These are phyloP conservation scores for Nephelium lappaceum DNA, from an alignment of 345 rosid genomes.

Conservation along the genomic window DNA sequence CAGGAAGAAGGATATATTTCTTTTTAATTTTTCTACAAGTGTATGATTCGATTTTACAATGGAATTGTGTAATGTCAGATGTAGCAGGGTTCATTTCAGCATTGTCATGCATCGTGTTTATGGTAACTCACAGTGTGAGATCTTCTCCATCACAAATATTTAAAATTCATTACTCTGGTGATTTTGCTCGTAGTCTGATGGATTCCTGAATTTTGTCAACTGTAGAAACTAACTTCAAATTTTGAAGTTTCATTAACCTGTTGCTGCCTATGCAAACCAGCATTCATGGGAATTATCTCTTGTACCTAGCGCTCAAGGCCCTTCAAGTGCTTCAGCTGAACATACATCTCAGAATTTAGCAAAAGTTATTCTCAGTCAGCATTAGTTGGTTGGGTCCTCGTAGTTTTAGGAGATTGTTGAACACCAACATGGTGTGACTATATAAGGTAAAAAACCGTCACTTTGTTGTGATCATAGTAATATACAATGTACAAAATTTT, in stretches of 20 bases:
- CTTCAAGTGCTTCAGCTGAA: slow-evolving; percentile 31
- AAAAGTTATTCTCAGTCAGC: background rate
- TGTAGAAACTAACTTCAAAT: background rate
- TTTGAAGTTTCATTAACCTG: background rate
- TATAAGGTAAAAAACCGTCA: too few relatives aligned
- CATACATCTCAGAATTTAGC: slow-evolving; percentile 34
- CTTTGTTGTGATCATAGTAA: too few relatives aligned
- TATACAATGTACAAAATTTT: too few relatives aligned
- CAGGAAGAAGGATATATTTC: too few relatives aligned
- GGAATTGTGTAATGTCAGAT: too few relatives aligned
- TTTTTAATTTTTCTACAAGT: too few relatives aligned
- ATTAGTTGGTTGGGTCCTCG: too few relatives aligned
- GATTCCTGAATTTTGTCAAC: background rate
- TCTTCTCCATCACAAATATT: background rate
- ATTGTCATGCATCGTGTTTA: too few relatives aligned
- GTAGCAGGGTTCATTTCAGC: too few relatives aligned
- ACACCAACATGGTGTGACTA: too few relatives aligned
- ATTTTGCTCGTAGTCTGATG: background rate
- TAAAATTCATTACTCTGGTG: background rate
- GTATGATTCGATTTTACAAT: too few relatives aligned
- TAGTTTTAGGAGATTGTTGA: too few relatives aligned
- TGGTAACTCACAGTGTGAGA: background rate
- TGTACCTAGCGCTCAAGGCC: slow-evolving; percentile 32
- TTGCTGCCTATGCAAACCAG: slow-evolving; percentile 15
- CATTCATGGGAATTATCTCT: slow-evolving; percentile 33